Evolutionary conservation across 306 rosid species (phyloP).

Genomic region (Lotus japonicus): DNA sequence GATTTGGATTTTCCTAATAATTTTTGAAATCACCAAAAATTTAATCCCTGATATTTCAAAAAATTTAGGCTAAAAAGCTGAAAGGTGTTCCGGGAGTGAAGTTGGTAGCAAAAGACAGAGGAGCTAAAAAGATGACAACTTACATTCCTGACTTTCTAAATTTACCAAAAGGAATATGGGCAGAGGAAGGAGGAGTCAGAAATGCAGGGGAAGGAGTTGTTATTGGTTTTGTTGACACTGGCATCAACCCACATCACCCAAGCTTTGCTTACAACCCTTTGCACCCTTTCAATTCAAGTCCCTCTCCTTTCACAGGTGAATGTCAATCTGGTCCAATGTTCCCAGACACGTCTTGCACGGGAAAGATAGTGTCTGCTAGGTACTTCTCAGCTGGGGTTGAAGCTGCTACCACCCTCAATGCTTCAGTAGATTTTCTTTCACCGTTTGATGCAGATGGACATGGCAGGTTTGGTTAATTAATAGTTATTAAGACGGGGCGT

Average conservation of each 20-base stretch:
- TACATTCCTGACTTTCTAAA: conserved; percentile 31
- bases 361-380: conserved; percentile 63
- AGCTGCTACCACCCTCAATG: conserved; percentile 45
- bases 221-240: conserved; percentile 76
- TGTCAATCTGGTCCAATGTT: conserved; percentile 66
- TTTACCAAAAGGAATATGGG: conserved; percentile 38
- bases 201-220: conserved; percentile 67
- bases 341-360: conserved; percentile 52
- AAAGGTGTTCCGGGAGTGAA: conserved; percentile 28
- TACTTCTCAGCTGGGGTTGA: conserved; percentile 79
- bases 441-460: conserved; percentile 84
- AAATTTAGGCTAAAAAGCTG: conserved; percentile 27
- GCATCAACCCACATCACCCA: conserved; percentile 68
- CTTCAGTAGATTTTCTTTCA: conserved; percentile 75
- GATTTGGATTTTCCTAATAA: too few species aligned
- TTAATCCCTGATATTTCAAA: too few species aligned
- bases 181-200: conserved; percentile 34
- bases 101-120: conserved; percentile 32
- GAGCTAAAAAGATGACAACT: conserved; percentile 28
- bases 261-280: conserved; percentile 52
- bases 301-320: conserved; percentile 38
- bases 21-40: too few species aligned
- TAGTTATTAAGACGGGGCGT: background rate
- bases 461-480: conserved; percentile 57
- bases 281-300: conserved; percentile 35